These are phyloP conservation scores for Botrytis sinoallii DNA, from an alignment of 2,329 filamentous ascomycete species.

Conservation along the genomic window DNA sequence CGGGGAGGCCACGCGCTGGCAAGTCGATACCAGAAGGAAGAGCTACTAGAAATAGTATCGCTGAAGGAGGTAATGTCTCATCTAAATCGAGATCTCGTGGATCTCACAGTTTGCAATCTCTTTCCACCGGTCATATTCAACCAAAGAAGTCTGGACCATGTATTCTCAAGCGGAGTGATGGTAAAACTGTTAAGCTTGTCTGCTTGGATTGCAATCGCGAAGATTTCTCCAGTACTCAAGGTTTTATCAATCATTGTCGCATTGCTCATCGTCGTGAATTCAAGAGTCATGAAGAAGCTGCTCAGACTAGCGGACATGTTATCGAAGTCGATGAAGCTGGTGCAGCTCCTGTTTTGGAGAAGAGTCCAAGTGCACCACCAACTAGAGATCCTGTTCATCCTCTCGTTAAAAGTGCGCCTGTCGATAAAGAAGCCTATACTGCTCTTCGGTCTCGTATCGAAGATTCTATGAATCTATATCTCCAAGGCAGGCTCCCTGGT, in stretches of 20 bases:
- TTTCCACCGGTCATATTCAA: slow-evolving; percentile 67
- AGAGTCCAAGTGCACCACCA: slow-evolving; percentile 29
- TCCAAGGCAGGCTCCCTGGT: slow-evolving; percentile 50
- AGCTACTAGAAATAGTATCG: slow-evolving; percentile 72
- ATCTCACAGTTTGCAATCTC: slow-evolving; percentile 63
- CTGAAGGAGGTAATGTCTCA: slow-evolving; percentile 47
- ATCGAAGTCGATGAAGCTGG: slow-evolving; percentile 66
- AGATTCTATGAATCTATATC: slow-evolving; percentile 51
- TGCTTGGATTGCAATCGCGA: slow-evolving; percentile 85
- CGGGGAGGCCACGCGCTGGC: slow-evolving; percentile 33
- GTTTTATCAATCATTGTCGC: slow-evolving; percentile 98
- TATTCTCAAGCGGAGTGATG: slow-evolving; percentile 81
- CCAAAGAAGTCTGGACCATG: slow-evolving; percentile 81
- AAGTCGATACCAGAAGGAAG: slow-evolving; percentile 63
- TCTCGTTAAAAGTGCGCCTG: slow-evolving; percentile 55
- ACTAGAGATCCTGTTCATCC: slow-evolving; percentile 57
- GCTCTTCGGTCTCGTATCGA: slow-evolving; percentile 53
- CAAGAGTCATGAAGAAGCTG: slow-evolving; percentile 94
- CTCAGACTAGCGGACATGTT: slow-evolving; percentile 78
- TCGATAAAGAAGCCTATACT: slow-evolving; percentile 51
- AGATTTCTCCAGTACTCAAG: slow-evolving; percentile 94
- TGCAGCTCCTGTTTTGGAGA: slow-evolving; percentile 46
- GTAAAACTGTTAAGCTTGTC: slow-evolving; percentile 81
- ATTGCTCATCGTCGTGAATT: slow-evolving; percentile 92
- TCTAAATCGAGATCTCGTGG: slow-evolving; percentile 55